Percentiles rank a stretch among this genome's conserved stretches.
phyloP scores from a whole-genome alignment of 1,284 basidiomycete species.

The Phylloporus gajari region DNA sequence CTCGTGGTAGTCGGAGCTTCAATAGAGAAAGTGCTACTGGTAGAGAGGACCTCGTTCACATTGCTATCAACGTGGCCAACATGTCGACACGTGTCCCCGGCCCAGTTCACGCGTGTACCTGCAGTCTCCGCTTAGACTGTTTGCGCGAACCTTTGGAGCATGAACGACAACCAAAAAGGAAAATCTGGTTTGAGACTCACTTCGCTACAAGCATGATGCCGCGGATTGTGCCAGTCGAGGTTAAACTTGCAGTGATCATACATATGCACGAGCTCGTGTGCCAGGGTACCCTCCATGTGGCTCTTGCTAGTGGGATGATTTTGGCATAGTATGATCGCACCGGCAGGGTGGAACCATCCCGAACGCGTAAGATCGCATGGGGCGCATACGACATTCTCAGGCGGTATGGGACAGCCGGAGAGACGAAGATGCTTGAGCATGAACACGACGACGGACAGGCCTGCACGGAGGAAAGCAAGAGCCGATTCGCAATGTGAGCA shows the following conservation, averaged over 20 bases:
- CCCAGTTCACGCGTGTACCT: slow-evolving; percentile 83
- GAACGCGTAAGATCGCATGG: slow-evolving; percentile 81
- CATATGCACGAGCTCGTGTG: slow-evolving; percentile 96
- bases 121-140: slow-evolving; percentile 94
- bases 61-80: slow-evolving; percentile 51
- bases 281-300: slow-evolving; percentile 92
- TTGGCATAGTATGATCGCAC: slow-evolving; percentile 84
- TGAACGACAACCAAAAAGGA: slow-evolving; percentile 8
- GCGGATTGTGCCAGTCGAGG: slow-evolving; percentile 89
- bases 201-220: slow-evolving; percentile 96
- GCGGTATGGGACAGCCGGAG: slow-evolving; percentile 72
- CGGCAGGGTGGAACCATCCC: slow-evolving; percentile 87
- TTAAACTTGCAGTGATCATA: slow-evolving; percentile 96
- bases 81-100: slow-evolving; percentile 74
- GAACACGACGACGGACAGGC: slow-evolving; percentile 86
- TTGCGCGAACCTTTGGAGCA: slow-evolving; percentile 84
- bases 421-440: slow-evolving; percentile 88
- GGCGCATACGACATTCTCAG: slow-evolving; percentile 81
- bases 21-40: slow-evolving; percentile 58
- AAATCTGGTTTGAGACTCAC: slow-evolving; percentile 56
- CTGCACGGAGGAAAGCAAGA: slow-evolving; percentile 51
- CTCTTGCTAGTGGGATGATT: slow-evolving; percentile 83
- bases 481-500: slow-evolving; percentile 19
- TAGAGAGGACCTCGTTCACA: slow-evolving; percentile 57
- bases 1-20: slow-evolving; percentile 39